Evolutionary conservation across 2,329 filamentous ascomycete species (phyloP), one percentile per base, ranked within the genome.

Genomic region (Fusarium sp.): DNA sequence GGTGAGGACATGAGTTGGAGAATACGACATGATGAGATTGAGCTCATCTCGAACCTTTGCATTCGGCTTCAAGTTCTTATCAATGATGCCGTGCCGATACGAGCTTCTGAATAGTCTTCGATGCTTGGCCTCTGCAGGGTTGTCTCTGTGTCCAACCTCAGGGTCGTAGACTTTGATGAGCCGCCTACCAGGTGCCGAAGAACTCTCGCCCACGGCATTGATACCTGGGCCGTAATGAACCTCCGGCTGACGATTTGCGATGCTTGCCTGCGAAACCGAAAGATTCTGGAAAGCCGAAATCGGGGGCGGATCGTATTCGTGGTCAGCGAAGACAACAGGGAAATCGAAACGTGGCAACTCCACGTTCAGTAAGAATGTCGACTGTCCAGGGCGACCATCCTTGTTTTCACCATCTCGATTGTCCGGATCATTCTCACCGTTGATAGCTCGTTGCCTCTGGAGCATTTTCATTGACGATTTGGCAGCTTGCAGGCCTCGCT

Each of bases 281-380:
- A 83, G 73, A 75, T 93, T 88, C 74, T 92, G 89, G 66, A 96
- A 86, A 18, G 92, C 90, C 3, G 95, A 96, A 45, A 97, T 88
- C 1, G 94, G 94, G 2, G 95, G 94, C 4, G 94, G 89, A 3
- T 93, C 91, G 79, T 99, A 99, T 80, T 98, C 95, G 78, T 96
- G 91, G 80, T 99, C 96, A 36, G 94, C 93, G 84, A 97, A 99
- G 32, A 99, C 94, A 47, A 99, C 90, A 0, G 96, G 94, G 76
- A 98, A 97, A 79, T 99, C 96, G 80, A 98, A 99, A 17, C 95
- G 91, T 18, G 95, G 95, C 54, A 99, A 90, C 79, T 99, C 96
- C 55, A 99, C 88, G 78, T 97, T 95, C 24, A 99, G 89, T 55
- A 92, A 90, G 80, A 97, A 98, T 14, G 91, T 90, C 4, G 88